These are phyloP conservation scores for Biscutella auriculata DNA, from an alignment of 441 rosid genomes.

Conservation along the genomic window DNA sequence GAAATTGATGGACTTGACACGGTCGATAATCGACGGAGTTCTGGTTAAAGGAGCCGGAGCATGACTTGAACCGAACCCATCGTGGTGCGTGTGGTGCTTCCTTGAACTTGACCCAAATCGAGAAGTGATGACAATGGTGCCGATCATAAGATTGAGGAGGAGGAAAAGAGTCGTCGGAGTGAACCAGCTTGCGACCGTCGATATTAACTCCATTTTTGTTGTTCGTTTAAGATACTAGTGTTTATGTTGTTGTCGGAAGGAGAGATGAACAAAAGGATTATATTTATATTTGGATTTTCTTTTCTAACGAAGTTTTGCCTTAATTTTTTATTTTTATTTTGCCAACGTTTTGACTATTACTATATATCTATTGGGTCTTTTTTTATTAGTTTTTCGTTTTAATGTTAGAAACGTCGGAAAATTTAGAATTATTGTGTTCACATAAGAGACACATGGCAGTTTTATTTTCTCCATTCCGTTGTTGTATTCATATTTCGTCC, in stretches of 20 bases:
- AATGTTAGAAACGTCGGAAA: slow-evolving; percentile 5
- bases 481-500: neutral
- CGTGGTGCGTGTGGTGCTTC: slow-evolving; percentile 8
- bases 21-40: slow-evolving; percentile 38
- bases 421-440: slow-evolving; percentile 16
- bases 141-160: slow-evolving; percentile 58
- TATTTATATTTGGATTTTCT: slow-evolving; percentile 9
- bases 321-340: neutral
- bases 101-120: slow-evolving; percentile 22
- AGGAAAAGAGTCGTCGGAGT: slow-evolving; percentile 57
- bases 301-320: neutral
- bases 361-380: neutral
- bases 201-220: slow-evolving; percentile 15
- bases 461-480: neutral
- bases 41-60: slow-evolving; percentile 18
- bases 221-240: too few relatives aligned
- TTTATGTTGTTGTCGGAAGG: slow-evolving; percentile 13
- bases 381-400: neutral
- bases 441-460: slow-evolving; percentile 8
- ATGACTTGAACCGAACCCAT: slow-evolving; percentile 15
- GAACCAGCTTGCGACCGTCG: slow-evolving; percentile 35
- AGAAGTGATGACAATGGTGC: slow-evolving; percentile 45
- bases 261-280: neutral
- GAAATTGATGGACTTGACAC: slow-evolving; percentile 46
- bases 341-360: slow-evolving; percentile 4